A percentile compares a stretch with the other conserved stretches of the same genome.
Evolutionary conservation across 1,284 basidiomycete genomes (phyloP).

Genomic region (Exobasidium rhododendri): DNA sequence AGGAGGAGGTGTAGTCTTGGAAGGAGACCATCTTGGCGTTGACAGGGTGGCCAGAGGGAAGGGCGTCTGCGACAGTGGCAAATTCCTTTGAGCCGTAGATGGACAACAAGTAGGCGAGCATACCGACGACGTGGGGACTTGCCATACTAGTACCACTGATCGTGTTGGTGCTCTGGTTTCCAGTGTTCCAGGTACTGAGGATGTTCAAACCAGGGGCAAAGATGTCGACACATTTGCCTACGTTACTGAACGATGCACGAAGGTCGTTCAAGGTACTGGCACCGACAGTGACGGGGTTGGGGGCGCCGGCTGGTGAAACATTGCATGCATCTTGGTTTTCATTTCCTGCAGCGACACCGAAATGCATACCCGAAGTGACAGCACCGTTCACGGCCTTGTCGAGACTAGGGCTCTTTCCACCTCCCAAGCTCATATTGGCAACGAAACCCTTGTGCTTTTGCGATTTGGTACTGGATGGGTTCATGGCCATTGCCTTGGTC

Average conservation of each 20-base stretch:
- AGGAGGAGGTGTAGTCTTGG: slow-evolving; percentile 29
- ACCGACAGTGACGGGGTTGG: slow-evolving; percentile 75
- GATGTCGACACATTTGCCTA: slow-evolving; percentile 69
- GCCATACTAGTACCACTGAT: slow-evolving; percentile 67
- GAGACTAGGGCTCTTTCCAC: slow-evolving; percentile 83
- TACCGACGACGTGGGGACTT: slow-evolving; percentile 60
- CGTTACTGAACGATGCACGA: slow-evolving; percentile 74
- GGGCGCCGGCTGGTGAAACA: slow-evolving; percentile 69
- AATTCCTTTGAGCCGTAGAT: slow-evolving; percentile 55
- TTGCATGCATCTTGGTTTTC: slow-evolving; percentile 71
- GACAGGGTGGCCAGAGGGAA: slow-evolving; percentile 11
- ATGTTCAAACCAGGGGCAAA: slow-evolving; percentile 81
- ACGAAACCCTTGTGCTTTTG: slow-evolving; percentile 83
- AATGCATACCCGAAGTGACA: slow-evolving; percentile 80
- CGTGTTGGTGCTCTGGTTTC: slow-evolving; percentile 64
- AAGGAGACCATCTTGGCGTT: slow-evolving; percentile 19
- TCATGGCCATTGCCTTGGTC: slow-evolving; percentile 64
- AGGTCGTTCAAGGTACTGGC: slow-evolving; percentile 62
- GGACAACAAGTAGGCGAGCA: slow-evolving; percentile 64
- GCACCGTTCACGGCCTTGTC: slow-evolving; percentile 83
- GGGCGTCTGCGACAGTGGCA: neutral
- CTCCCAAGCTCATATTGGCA: slow-evolving; percentile 96
- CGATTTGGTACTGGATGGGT: slow-evolving; percentile 66
- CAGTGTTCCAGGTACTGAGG: slow-evolving; percentile 55
- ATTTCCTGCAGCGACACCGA: slow-evolving; percentile 70